Conservation (phyloP, 805 yeast species). For the Metschnikowia sp. region DNA sequence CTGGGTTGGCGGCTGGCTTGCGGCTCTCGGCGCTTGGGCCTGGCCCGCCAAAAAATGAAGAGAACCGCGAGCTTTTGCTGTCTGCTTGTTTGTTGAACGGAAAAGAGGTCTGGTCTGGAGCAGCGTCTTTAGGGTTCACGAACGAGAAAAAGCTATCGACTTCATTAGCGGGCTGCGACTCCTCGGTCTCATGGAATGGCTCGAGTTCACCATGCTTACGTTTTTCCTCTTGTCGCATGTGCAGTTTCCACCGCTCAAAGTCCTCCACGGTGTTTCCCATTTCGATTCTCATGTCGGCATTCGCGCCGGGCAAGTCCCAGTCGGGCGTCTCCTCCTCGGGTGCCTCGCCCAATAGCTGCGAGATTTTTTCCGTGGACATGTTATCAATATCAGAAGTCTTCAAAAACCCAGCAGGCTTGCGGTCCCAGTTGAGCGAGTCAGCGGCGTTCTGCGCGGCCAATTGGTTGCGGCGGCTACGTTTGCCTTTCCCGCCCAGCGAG, state of each 20-base stretch:
- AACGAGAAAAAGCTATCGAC: slow-evolving; percentile 44
- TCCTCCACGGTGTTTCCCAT: slow-evolving; percentile 55
- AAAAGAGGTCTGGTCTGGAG: slow-evolving; percentile 6
- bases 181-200: slow-evolving; percentile 7
- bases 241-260: slow-evolving; percentile 57
- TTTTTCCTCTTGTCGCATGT: slow-evolving; percentile 49
- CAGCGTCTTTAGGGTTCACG: slow-evolving; percentile 28
- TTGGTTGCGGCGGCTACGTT: slow-evolving; percentile 16
- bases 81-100: slow-evolving; percentile 11
- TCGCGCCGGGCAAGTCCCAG: slow-evolving; percentile 34
- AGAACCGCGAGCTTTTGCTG: slow-evolving; percentile 24
- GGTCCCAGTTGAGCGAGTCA: slow-evolving; percentile 30
- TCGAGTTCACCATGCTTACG: slow-evolving; percentile 41
- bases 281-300: slow-evolving; percentile 23
- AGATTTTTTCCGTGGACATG: slow-evolving; percentile 31
- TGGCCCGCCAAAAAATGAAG: slow-evolving; percentile 16
- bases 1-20: not conserved
- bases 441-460: slow-evolving; percentile 4
- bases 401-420: slow-evolving; percentile 21
- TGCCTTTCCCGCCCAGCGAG: slow-evolving; percentile 11
- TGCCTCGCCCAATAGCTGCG: slow-evolving; percentile 35
- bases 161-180: slow-evolving; percentile 28
- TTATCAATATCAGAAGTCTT: slow-evolving; percentile 26
- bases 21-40: not conserved
- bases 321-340: slow-evolving; percentile 37